A percentile compares a stretch with the other conserved stretches of the same genome.
Conservation (phyloP, 331 rosid species). For the Acacia concinna region DNA sequence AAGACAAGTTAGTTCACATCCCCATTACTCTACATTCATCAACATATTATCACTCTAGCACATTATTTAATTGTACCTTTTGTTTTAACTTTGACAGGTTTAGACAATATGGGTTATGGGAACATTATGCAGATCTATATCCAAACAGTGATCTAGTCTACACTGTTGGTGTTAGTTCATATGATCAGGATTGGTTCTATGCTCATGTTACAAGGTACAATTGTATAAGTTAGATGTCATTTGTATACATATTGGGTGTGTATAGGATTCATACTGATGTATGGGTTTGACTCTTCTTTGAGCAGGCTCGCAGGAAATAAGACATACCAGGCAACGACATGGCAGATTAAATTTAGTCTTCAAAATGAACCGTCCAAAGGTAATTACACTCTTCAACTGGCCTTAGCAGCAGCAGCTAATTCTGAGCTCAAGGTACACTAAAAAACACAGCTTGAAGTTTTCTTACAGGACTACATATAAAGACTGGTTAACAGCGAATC, state of each 20-base stretch:
- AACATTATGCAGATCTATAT: slow-evolving; percentile 55
- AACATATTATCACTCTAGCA: neutral
- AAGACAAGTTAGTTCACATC: slow-evolving; percentile 33
- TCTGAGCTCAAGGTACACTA: slow-evolving; percentile 50
- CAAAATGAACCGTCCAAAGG: slow-evolving; percentile 22
- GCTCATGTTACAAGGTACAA: slow-evolving; percentile 86
- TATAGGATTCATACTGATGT: neutral
- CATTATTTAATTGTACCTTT: neutral
- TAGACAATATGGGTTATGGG: slow-evolving; percentile 84
- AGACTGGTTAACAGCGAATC: too few species aligned
- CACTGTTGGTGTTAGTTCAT: slow-evolving; percentile 35
- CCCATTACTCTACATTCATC: neutral
- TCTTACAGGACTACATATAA: too few species aligned
- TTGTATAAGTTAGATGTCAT: neutral
- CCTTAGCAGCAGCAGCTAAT: slow-evolving; percentile 54
- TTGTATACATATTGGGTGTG: neutral
- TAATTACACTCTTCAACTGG: slow-evolving; percentile 67
- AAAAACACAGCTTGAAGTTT: neutral
- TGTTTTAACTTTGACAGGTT: slow-evolving; percentile 37
- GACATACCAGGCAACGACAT: slow-evolving; percentile 59
- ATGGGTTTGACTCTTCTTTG: neutral
- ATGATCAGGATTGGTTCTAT: slow-evolving; percentile 57
- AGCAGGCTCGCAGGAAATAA: slow-evolving; percentile 43
- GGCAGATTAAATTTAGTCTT: slow-evolving; percentile 66
- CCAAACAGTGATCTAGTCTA: slow-evolving; percentile 54